Conservation (phyloP, 2,329 filamentous ascomycete species). For the Botrytis deweyae region DNA sequence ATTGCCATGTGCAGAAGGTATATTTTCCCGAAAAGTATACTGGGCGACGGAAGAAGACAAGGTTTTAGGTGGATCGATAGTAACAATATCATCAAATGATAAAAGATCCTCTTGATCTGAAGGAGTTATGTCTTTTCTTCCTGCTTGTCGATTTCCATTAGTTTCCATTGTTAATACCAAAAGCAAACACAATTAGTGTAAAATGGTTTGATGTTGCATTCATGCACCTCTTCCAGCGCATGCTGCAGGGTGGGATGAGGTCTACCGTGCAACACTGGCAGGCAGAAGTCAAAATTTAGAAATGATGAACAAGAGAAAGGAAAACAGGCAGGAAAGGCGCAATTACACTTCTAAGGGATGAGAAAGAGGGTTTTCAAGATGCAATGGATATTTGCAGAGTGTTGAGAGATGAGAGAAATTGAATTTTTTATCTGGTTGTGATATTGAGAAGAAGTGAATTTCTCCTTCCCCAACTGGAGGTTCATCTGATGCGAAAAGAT, state of each 20-base stretch:
- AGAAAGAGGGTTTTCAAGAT: not conserved
- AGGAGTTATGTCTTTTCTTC: not conserved
- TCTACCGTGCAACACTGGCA: no score
- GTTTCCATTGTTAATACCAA: not conserved
- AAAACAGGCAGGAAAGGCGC: not conserved
- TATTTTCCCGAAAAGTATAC: not conserved
- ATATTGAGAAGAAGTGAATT: not conserved
- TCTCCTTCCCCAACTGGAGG: not conserved
- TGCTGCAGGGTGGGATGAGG: not conserved
- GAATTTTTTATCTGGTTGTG: not conserved
- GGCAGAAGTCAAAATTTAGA: not conserved
- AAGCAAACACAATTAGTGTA: not conserved
- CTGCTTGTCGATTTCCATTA: not conserved
- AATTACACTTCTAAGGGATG: not conserved
- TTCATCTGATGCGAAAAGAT: not conserved
- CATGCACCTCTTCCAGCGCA: not conserved
- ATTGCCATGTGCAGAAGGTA: not conserved
- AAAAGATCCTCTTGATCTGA: not conserved
- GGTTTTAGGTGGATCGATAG: not conserved
- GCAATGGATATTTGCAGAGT: not conserved
- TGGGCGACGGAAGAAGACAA: not conserved
- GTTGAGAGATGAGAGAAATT: not conserved
- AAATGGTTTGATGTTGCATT: not conserved
- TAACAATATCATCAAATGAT: conserved; percentile 1
- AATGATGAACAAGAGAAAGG: not conserved